Evolutionary conservation across 2,329 filamentous ascomycete species (phyloP).

Genomic region (Fusarium drepaniforme): DNA sequence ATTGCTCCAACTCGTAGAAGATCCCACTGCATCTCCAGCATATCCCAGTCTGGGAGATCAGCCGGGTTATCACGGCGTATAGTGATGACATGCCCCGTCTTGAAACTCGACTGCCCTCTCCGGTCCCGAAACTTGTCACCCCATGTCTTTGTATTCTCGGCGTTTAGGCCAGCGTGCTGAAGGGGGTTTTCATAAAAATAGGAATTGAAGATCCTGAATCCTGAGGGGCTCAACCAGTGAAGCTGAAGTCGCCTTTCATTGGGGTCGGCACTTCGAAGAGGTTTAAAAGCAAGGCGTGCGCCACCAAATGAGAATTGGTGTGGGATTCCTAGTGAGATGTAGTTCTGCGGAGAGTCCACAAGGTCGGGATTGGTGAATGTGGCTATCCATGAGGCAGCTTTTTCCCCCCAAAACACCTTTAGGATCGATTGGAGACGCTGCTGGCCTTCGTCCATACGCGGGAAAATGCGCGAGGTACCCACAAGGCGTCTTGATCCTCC

Average conservation of each 20-base stretch:
- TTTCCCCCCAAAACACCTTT: not conserved
- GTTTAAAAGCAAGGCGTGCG: not conserved
- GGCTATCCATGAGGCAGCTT: not conserved
- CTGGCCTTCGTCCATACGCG: not conserved
- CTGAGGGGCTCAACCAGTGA: not conserved
- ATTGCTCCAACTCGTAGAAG: slow-evolving; percentile 3
- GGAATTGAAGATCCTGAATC: not conserved
- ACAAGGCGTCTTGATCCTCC: not conserved
- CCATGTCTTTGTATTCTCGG: not conserved
- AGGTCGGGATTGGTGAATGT: not conserved
- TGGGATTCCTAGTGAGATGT: not conserved
- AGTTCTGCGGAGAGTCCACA: not conserved
- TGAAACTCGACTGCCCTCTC: not conserved
- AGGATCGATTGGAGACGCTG: not conserved
- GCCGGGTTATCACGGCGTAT: not conserved
- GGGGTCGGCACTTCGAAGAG: not conserved
- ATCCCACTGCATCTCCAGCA: slow-evolving; percentile 11
- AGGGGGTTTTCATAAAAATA: not conserved
- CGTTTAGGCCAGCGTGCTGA: not conserved
- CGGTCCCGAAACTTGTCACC: not conserved
- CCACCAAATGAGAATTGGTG: not conserved
- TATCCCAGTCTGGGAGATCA: not conserved
- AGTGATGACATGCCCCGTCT: slow-evolving; percentile 4
- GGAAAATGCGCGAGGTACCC: not conserved
- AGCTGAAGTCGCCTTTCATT: not conserved